phyloP scores from a whole-genome alignment of 2,329 filamentous ascomycete genomes.

The Fusarium luffae region DNA sequence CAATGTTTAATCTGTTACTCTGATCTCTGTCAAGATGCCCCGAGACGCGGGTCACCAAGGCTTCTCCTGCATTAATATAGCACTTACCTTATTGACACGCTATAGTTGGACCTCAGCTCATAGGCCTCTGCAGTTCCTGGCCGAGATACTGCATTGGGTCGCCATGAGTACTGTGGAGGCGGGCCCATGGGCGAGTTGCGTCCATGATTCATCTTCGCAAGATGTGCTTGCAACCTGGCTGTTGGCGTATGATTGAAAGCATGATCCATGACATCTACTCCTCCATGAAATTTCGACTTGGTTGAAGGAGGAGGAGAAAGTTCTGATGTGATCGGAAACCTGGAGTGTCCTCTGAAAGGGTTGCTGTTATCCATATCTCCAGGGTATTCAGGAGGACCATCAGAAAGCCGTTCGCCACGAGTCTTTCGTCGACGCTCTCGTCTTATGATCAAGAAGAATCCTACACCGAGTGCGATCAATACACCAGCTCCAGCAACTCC shows the following conservation, averaged over 20 bases:
- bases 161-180: conserved; percentile 25
- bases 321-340: conserved; percentile 29
- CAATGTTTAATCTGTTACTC: neutral
- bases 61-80: neutral
- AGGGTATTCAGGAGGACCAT: conserved; percentile 35
- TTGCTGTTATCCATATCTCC: conserved; percentile 46
- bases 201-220: conserved; percentile 20
- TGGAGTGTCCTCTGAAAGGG: conserved; percentile 14
- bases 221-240: conserved; percentile 45
- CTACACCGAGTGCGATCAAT: conserved; percentile 44
- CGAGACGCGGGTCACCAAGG: too few relatives aligned
- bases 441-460: conserved; percentile 53
- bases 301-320: conserved; percentile 37
- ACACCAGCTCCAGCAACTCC: conserved; percentile 46
- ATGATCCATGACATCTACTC: conserved; percentile 38
- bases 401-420: conserved; percentile 39
- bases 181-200: conserved; percentile 25
- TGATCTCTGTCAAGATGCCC: neutral
- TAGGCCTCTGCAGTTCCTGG: conserved; percentile 52
- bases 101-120: conserved; percentile 42
- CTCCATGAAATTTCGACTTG: conserved; percentile 43
- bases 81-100: neutral
- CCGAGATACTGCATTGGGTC: conserved; percentile 47
- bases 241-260: conserved; percentile 41
- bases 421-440: conserved; percentile 46